phyloP scores from a whole-genome alignment of 2,329 filamentous ascomycete species.

The Nemania sp. region DNA sequence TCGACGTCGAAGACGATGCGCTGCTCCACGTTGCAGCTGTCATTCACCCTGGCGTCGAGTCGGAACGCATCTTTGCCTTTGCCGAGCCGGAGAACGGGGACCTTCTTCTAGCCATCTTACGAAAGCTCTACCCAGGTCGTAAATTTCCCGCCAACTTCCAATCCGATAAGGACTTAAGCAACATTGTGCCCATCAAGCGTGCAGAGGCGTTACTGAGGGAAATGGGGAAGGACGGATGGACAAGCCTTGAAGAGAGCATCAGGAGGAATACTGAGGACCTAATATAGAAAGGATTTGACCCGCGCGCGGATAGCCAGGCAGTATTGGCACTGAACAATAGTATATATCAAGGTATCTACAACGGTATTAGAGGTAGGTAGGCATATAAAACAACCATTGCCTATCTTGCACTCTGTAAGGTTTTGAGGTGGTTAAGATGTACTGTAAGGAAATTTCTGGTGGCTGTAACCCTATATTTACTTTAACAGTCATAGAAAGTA shows the following conservation, averaged over 20 bases:
- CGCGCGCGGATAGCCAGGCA: no score
- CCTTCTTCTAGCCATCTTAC: slow-evolving; percentile 41
- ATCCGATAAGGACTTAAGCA: slow-evolving; percentile 19
- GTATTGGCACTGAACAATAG: no score
- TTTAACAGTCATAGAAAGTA: no score
- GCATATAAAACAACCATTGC: no score
- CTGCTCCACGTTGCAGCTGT: slow-evolving; percentile 57
- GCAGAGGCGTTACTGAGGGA: slow-evolving; percentile 29
- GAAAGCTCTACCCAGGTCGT: slow-evolving; percentile 26
- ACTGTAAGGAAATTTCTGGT: no score
- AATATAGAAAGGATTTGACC: background rate
- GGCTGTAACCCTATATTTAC: no score
- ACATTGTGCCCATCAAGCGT: slow-evolving; percentile 27
- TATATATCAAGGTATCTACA: no score
- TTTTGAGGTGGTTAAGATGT: no score
- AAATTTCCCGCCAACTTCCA: slow-evolving; percentile 26
- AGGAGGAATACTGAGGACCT: slow-evolving; percentile 20
- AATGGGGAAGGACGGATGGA: slow-evolving; percentile 30
- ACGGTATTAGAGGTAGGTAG: no score
- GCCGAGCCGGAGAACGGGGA: slow-evolving; percentile 53
- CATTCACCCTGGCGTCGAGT: slow-evolving; percentile 49
- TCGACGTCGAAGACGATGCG: slow-evolving; percentile 55
- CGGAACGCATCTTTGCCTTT: slow-evolving; percentile 60
- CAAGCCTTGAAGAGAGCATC: slow-evolving; percentile 28
- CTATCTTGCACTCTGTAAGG: no score